phyloP scores from a whole-genome alignment of 495 filamentous ascomycete species.

The Hypoxylon trugodes region DNA sequence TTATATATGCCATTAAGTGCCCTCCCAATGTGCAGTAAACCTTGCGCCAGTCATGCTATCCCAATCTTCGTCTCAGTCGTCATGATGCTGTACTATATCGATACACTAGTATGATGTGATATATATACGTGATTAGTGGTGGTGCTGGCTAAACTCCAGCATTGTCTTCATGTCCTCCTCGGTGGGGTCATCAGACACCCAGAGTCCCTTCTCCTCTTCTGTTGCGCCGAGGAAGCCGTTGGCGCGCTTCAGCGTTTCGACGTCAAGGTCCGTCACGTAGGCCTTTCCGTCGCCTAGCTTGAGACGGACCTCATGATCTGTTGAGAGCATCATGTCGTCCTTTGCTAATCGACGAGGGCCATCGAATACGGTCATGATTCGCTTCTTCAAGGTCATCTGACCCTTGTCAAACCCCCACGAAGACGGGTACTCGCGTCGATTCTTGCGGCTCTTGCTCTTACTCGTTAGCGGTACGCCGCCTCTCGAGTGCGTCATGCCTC shows the following conservation, averaged over 20 bases:
- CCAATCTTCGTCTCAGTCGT: slow-evolving; percentile 37
- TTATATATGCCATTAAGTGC: slow-evolving; percentile 36
- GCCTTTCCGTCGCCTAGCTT: slow-evolving; percentile 73
- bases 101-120: slow-evolving; percentile 30
- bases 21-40: slow-evolving; percentile 37
- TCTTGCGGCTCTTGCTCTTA: slow-evolving; percentile 75
- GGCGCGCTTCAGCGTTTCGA: slow-evolving; percentile 86
- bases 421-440: slow-evolving; percentile 88
- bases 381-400: slow-evolving; percentile 98
- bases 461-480: slow-evolving; percentile 66
- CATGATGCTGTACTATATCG: slow-evolving; percentile 38
- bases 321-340: slow-evolving; percentile 99
- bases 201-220: slow-evolving; percentile 84
- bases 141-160: slow-evolving; percentile 46
- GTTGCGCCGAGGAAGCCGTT: slow-evolving; percentile 79
- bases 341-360: slow-evolving; percentile 89
- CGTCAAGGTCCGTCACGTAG: slow-evolving; percentile 93
- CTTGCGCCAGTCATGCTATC: slow-evolving; percentile 38
- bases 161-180: slow-evolving; percentile 57
- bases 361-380: slow-evolving; percentile 92
- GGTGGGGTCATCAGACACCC: slow-evolving; percentile 66
- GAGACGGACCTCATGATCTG: slow-evolving; percentile 91
- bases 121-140: slow-evolving; percentile 11
- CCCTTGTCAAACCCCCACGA: slow-evolving; percentile 90
- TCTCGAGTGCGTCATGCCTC: slow-evolving; percentile 67